Base-by-base conservation (phyloP, 805 yeast genomes). In the Suhomyces canberraensis region DNA sequence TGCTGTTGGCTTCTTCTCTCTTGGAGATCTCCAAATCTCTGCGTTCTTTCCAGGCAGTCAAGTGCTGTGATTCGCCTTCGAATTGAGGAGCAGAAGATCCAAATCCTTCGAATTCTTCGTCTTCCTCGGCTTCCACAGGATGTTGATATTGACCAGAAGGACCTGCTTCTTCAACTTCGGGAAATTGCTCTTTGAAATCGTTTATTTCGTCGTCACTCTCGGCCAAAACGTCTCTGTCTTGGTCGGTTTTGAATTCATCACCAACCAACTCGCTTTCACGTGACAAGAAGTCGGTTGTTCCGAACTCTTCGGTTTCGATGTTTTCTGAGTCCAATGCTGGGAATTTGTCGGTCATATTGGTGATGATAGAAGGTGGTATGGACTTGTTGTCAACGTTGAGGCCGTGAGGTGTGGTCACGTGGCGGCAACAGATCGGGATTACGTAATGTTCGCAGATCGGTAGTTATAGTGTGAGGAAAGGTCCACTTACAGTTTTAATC, bases 41-140 rank as follows among this genome's bases (percentile, higher is more conserved):
- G 51, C 88, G 81, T 51, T 79, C 81, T 56, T 76, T 80, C 98
- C 98, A 91, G 56, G 82, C 86, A 29, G 49, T 54, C 46, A 66
- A 52, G 21, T 60, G 67, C 48, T 72, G 76, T 22, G 88, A 75
- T 41, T 79, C 82, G 16, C 71, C 69, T 32, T 47, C 51, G 24
- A 45, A 42, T 25, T 35, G 27, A 9, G 41, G 19, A 16, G 40
- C 31, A 2, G 45, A 34, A 1, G 47, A 39, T 9, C 48, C 51
- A 34, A 54, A 58, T 13, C 52, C 67, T 39, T 59, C 69, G 25
- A 67, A 66, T 31, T 71, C 76, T 2, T 70, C 75, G 5, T 65
- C 73, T n/a, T 61, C 69, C 1, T 55, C 64, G 1, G 54, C 54
- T 8, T 46, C 55, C 4, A 32, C 46, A 16, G 36, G 50, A 13